Percentiles rank a stretch among this genome's conserved stretches.
phyloP scores from a whole-genome alignment of 768 basidiomycete genomes.

The Kwoniella europaea region DNA sequence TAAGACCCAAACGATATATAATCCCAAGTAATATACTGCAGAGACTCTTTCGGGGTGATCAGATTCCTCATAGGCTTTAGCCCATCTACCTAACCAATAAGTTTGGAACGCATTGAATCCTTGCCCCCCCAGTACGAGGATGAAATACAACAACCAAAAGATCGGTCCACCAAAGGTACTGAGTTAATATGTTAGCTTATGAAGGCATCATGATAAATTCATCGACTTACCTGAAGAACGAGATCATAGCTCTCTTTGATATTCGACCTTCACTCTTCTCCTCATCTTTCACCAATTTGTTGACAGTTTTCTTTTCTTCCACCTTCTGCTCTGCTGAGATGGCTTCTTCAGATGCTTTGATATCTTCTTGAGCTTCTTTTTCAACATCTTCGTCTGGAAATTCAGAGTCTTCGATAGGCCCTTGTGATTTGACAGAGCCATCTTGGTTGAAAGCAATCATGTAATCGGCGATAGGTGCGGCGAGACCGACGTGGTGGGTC shows the following conservation, averaged over 20 bases:
- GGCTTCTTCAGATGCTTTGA: constrained; percentile 27
- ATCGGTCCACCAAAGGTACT: constrained; percentile 55
- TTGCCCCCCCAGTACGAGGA: constrained; percentile 50
- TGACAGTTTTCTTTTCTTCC: constrained; percentile 36
- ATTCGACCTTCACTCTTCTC: constrained; percentile 58
- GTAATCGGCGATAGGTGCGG: constrained; percentile 55
- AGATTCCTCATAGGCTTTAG: constrained; percentile 48
- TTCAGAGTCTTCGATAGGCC: constrained; percentile 47
- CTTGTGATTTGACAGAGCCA: constrained; percentile 48
- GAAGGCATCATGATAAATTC: constrained; percentile 21
- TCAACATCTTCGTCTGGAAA: constrained; percentile 40
- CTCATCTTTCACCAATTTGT: constrained; percentile 55
- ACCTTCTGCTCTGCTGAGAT: constrained; percentile 30
- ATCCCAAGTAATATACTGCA: constrained; percentile 51
- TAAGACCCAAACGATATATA: constrained; percentile 53
- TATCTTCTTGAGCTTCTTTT: constrained; percentile 40
- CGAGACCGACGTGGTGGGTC: constrained; percentile 58
- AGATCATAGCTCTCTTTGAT: constrained; percentile 46
- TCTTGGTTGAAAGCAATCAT: constrained; percentile 51
- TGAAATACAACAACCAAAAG: constrained; percentile 56
- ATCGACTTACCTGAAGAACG: constrained; percentile 38
- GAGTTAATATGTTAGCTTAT: constrained; percentile 12
- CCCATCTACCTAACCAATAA: constrained; percentile 57
- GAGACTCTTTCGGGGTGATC: constrained; percentile 45
- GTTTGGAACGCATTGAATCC: constrained; percentile 46